These are phyloP conservation scores for Cyberlindnera japonica DNA, from an alignment of 805 yeast species.

Conservation along the genomic window DNA sequence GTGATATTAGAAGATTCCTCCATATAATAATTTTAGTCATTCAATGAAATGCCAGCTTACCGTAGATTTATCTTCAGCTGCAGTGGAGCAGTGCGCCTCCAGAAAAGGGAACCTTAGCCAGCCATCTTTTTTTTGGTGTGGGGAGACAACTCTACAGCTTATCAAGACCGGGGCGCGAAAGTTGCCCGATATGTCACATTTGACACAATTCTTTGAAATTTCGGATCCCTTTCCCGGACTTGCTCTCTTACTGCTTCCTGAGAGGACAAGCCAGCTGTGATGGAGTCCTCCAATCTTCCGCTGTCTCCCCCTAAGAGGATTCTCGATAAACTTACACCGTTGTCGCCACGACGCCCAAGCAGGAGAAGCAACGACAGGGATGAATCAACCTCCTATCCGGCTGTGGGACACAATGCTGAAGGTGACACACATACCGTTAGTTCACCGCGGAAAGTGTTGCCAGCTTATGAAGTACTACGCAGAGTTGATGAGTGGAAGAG, in stretches of 20 bases:
- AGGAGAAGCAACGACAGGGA: background rate
- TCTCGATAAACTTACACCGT: slow-evolving; percentile 6
- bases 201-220: background rate
- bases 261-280: too few relatives aligned
- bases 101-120: background rate
- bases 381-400: background rate
- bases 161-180: too few relatives aligned
- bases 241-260: too few relatives aligned
- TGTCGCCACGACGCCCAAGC: background rate
- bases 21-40: too few relatives aligned
- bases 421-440: background rate
- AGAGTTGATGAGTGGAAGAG: slow-evolving; percentile 4
- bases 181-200: background rate
- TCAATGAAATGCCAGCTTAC: background rate
- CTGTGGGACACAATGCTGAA: background rate
- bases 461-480: background rate
- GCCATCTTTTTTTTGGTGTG: background rate
- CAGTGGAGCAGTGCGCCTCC: too few relatives aligned
- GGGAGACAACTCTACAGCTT: too few relatives aligned
- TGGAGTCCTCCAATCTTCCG: slow-evolving; percentile 3
- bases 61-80: background rate
- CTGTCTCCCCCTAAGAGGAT: slow-evolving; percentile 10
- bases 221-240: background rate
- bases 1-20: background rate
- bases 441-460: background rate